A percentile compares a stretch with the other conserved stretches of the same genome.
Evolutionary conservation across 1,284 basidiomycete genomes (phyloP).

Genomic region (Trichosporon sp.): DNA sequence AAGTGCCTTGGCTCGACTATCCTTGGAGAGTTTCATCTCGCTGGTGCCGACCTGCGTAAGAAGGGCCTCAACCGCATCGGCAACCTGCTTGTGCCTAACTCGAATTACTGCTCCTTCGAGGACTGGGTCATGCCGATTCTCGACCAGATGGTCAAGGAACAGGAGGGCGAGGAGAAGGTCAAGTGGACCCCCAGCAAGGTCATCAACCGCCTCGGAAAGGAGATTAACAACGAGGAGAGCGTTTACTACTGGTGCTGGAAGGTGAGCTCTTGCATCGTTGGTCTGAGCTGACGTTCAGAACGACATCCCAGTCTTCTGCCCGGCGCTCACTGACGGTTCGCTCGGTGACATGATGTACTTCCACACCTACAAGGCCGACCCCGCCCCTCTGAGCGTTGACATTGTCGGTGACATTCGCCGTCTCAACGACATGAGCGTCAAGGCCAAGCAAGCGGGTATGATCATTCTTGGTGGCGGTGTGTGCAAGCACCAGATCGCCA

Average conservation of each 20-base stretch:
- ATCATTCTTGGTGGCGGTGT: slow-evolving; percentile 97
- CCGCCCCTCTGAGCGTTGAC: slow-evolving; percentile 79
- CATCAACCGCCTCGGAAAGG: slow-evolving; percentile 84
- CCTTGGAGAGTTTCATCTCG: slow-evolving; percentile 85
- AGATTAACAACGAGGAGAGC: slow-evolving; percentile 92
- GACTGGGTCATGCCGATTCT: slow-evolving; percentile 97
- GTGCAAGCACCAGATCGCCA: slow-evolving; percentile 99
- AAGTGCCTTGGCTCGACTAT: slow-evolving; percentile 97
- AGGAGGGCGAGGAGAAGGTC: slow-evolving; percentile 50
- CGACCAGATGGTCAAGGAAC: slow-evolving; percentile 84
- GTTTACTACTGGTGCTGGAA: slow-evolving; percentile 99
- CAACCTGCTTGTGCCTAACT: slow-evolving; percentile 96
- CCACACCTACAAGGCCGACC: slow-evolving; percentile 78
- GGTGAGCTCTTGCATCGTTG: slow-evolving; percentile 54
- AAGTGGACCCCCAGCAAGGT: slow-evolving; percentile 90
- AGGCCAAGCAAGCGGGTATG: slow-evolving; percentile 92
- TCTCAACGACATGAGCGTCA: slow-evolving; percentile 84
- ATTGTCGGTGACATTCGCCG: slow-evolving; percentile 91
- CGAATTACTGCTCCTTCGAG: slow-evolving; percentile 99
- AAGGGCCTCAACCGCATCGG: slow-evolving; percentile 95
- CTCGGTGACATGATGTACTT: slow-evolving; percentile 99
- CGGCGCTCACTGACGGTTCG: slow-evolving; percentile 94
- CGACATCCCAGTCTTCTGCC: slow-evolving; percentile 96
- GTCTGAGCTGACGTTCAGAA: slow-evolving; percentile 58
- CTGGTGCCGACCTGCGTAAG: slow-evolving; percentile 79